Conservation (phyloP, 352 stramenopile genomes). For the Globisporangium uncinulatum region DNA sequence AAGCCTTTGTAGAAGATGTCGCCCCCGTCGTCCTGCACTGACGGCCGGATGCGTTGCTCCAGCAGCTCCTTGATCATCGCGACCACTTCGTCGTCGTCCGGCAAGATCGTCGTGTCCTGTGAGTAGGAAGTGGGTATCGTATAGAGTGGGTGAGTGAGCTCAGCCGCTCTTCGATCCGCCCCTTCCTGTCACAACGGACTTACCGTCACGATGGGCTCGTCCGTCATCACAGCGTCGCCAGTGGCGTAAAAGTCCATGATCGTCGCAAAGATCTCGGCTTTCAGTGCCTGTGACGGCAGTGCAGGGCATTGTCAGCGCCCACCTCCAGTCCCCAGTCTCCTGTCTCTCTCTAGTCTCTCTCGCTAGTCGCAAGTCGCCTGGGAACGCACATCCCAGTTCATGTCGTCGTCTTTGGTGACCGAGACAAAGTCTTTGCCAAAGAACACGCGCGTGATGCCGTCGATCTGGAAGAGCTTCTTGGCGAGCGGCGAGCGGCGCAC, state of each 20-base stretch:
- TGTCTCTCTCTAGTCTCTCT: background rate
- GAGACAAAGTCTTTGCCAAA: constrained; percentile 98
- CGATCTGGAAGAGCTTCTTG: constrained; percentile 95
- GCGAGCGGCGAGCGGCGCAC: constrained; percentile 91
- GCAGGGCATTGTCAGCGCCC: too few relatives aligned
- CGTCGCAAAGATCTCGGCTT: constrained; percentile 92
- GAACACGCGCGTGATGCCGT: constrained; percentile 96
- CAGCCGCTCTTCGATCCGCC: background rate
- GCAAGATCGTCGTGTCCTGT: constrained; percentile 91
- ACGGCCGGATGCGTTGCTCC: constrained; percentile 96
- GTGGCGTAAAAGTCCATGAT: constrained; percentile 98
- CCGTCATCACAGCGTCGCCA: constrained; percentile 87
- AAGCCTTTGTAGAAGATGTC: constrained; percentile 99
- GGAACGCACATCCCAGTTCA: constrained; percentile 89
- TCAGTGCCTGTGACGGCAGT: constrained; percentile 41
- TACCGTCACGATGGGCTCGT: constrained; percentile 78
- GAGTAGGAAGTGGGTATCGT: too few relatives aligned
- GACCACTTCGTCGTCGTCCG: constrained; percentile 97
- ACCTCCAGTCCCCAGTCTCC: too few relatives aligned
- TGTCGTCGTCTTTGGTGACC: constrained; percentile 94
- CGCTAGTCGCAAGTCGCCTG: background rate
- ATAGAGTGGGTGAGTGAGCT: background rate
- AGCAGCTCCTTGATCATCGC: constrained; percentile 99
- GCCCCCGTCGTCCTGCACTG: constrained; percentile 98
- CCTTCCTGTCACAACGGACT: background rate